Base-by-base conservation (phyloP, 768 basidiomycete genomes). In the Leccinellum luteum region DNA sequence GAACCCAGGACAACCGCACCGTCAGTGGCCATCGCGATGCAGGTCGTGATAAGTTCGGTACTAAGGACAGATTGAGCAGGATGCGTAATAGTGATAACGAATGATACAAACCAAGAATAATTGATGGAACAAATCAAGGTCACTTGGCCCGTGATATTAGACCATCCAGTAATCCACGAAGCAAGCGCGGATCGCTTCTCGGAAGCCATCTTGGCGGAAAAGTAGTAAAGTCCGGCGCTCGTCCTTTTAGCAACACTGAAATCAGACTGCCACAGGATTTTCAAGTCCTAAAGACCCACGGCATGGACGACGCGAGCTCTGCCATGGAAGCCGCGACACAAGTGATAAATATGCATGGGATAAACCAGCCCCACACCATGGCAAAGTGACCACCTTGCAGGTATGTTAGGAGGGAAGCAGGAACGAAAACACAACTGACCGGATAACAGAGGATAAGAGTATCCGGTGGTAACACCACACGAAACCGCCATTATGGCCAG, bases 81-180 rank as follows among this genome's bases (percentile, higher is more conserved):
- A 10, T 25, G 34, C 6, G 6, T 1, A 32, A 32, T 7, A 13
- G 10, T 13, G 25, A 35, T 28, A 57, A 32, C 6, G 15, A 21
- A 43, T 13, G 41, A 12, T 21, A 43, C 12, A 21, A 13, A 68
- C 69, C 67, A 69, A 10, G 58, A 43, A 54, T 54, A 66, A 12
- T 64, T 53, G 17, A 66, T 64, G 3, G 67, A 71, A 15, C 62
- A 70, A 21, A 69, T 62, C 21, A 69, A 51, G 31, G 69, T 61
- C n/a, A 66, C 58, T 45, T 70, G 66, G 12, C 69, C 61, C 1
- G 64, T 64, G 14, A 69, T 53, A 25, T 69, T 69, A n/a, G 66
- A 66, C 69, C 68, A 70, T 48, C 68, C 69, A 6, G 68, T 69
- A 50, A 68, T 62, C 64, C 68, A 69, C 32, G 63, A 68, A 30